Conservation (phyloP, 345 rosid species). For the Acer negundo region DNA sequence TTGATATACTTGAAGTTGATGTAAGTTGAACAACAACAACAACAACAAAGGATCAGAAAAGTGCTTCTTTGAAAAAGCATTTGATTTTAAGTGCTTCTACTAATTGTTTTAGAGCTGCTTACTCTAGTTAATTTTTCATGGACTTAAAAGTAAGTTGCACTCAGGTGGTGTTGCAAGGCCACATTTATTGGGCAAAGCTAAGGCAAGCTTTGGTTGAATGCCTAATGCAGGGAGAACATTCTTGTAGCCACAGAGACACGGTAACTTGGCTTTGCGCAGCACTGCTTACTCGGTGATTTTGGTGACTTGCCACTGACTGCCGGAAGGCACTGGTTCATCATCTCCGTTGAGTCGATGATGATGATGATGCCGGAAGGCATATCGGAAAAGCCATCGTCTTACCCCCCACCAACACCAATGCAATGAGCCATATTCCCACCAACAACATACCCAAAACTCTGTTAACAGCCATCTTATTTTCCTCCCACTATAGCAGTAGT, state of each 20-base stretch:
- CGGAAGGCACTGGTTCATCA: constrained; percentile 44
- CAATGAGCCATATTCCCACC: constrained; percentile 18
- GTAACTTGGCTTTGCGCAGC: constrained; percentile 46
- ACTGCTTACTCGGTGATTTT: constrained; percentile 40
- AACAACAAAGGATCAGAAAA: background rate
- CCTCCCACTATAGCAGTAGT: background rate
- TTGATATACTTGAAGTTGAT: too few relatives aligned
- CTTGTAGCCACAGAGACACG: constrained; percentile 54
- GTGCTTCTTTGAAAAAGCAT: background rate
- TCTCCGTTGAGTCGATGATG: constrained; percentile 32
- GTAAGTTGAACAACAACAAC: too few relatives aligned
- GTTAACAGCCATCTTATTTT: background rate
- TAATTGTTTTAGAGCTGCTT: too few relatives aligned
- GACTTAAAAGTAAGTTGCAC: constrained; percentile 38
- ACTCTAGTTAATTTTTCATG: background rate
- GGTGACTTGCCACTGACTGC: constrained; percentile 53
- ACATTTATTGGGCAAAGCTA: constrained; percentile 49
- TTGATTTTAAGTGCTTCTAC: background rate
- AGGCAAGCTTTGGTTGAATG: constrained; percentile 43
- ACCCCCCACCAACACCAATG: constrained; percentile 17
- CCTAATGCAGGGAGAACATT: constrained; percentile 43
- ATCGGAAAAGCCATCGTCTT: constrained; percentile 22
- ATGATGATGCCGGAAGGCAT: too few relatives aligned
- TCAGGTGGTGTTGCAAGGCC: constrained; percentile 39
- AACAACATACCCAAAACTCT: constrained; percentile 16